Base-by-base conservation (phyloP, 352 stramenopile species). In the Phytophthora pini region DNA sequence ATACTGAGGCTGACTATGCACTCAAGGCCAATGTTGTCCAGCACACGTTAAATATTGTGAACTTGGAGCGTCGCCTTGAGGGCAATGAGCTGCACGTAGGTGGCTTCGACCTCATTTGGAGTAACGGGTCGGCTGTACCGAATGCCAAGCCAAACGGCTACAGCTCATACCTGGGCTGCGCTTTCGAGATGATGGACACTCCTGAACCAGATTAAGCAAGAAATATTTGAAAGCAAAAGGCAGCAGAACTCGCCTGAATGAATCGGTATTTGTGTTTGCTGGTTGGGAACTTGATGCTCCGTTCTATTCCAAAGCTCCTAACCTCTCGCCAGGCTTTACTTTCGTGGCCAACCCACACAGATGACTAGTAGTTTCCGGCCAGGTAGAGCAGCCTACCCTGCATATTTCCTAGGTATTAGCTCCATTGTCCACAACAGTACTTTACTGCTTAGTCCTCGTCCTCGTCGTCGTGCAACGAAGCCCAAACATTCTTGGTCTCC, bases 1-100 rank as follows among this genome's bases (percentile, higher is more conserved):
- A 75, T 20, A 90, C 84, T 2, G 64, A 89, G 15, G 70, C 90
- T 8, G 92, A 97, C 70, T 94, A 93, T 36, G 45, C 70, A 1
- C 84, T 98, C 65, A 98, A 98, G 56, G 72, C 70, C 45, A 92
- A 87, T 34, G 59, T 98, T 49, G 64, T 98, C n/a, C 87, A 93
- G 65, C 84, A 97, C 61, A 85, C 90, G 24, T 66, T 98, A 9
- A 84, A 97, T 57, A 77, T 98, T 10, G 61, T 98, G 12, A 90
- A 98, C 56, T 44, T 98, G 13, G 89, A 96, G 45, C 59, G 57
- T 32, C 65, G 75, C 26, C 77, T 75, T 3, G 66, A 68, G 0
- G 82, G 77, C 2, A 67, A 69, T 2, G 80, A 89, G 51, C 68
- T 61, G 9, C 82, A 87, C 39, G 51, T 93, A 15, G 82, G 84